Conservation (phyloP, 164 flowering plant species). For the Litsea cubeba region DNA sequence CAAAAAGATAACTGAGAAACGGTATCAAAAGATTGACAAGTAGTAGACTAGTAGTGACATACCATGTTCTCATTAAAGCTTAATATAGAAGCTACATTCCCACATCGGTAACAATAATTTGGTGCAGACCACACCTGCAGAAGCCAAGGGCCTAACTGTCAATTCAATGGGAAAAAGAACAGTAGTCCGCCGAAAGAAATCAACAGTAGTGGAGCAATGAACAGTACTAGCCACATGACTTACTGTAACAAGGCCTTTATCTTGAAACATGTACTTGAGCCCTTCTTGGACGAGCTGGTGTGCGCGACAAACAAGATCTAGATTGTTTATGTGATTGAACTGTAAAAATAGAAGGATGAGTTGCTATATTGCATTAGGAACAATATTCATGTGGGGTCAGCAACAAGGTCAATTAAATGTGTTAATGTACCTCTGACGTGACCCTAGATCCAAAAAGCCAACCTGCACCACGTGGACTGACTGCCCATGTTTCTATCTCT, state of each 20-base stretch:
- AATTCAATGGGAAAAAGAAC: neutral
- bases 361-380: neutral
- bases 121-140: constrained; percentile 97
- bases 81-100: constrained; percentile 97
- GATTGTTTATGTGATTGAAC: constrained; percentile 97
- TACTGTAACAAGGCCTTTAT: constrained; percentile 97
- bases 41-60: constrained; percentile 14
- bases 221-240: constrained; percentile 19
- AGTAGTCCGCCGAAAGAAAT: neutral
- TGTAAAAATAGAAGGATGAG: constrained; percentile 23
- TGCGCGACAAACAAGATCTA: constrained; percentile 95
- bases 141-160: constrained; percentile 11
- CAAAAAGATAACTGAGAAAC: neutral
- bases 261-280: constrained; percentile 98
- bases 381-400: neutral
- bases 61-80: constrained; percentile 94
- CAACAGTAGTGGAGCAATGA: neutral
- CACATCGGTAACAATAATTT: constrained; percentile 97
- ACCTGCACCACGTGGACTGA: constrained; percentile 99
- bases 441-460: constrained; percentile 99
- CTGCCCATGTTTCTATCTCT: constrained; percentile 99
- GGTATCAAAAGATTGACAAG: neutral
- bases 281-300: constrained; percentile 99
- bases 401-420: neutral
- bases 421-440: constrained; percentile 73